phyloP scores from a whole-genome alignment of 768 basidiomycete genomes.

The Lactarius sp. region DNA sequence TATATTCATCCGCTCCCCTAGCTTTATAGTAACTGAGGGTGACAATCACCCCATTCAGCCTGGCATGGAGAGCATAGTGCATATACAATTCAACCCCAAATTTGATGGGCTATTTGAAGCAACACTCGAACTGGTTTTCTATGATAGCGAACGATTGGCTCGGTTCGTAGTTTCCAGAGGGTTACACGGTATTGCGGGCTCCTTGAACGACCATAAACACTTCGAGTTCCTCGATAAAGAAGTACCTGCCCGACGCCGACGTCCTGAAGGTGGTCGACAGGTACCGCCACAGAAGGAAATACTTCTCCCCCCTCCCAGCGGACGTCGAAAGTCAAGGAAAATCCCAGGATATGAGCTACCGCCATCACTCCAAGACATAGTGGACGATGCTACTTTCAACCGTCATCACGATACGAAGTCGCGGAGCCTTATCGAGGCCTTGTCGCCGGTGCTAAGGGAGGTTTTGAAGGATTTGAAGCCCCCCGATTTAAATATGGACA shows the following conservation, averaged over 20 bases:
- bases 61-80: conserved; percentile 7
- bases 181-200: conserved; percentile 12
- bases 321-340: conserved; percentile 2
- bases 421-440: background rate
- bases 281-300: conserved; percentile 2
- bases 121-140: conserved; percentile 12
- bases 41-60: conserved; percentile 5
- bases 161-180: conserved; percentile 5
- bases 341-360: conserved; percentile 13
- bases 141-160: background rate
- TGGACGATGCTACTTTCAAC: background rate
- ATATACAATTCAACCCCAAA: conserved; percentile 11
- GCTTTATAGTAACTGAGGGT: conserved; percentile 6
- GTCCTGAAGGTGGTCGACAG: background rate
- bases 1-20: background rate
- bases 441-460: too few relatives aligned
- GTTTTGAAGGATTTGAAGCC: background rate
- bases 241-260: background rate
- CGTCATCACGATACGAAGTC: background rate
- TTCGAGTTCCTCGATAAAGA: conserved; percentile 10
- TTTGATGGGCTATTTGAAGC: conserved; percentile 17
- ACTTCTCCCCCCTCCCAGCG: background rate
- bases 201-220: conserved; percentile 8
- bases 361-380: background rate
- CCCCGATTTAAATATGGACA: background rate